Conservation (phyloP, 352 stramenopile genomes). For the Phytophthora aleatoria region DNA sequence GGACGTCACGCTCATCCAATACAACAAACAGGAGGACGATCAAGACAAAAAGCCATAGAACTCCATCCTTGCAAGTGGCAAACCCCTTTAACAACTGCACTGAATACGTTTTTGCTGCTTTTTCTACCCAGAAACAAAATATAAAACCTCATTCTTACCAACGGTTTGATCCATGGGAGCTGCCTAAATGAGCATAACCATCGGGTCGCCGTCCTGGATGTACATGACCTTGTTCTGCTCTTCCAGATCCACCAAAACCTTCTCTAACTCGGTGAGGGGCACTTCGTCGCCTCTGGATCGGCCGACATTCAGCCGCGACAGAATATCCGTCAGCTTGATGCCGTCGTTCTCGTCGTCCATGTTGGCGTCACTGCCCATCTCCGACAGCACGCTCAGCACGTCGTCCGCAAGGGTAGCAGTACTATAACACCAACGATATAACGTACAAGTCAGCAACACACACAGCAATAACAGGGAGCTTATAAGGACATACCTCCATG, state of each 20-base stretch:
- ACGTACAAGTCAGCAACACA: conserved; percentile 2
- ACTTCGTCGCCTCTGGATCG: conserved; percentile 39
- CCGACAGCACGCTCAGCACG: conserved; percentile 58
- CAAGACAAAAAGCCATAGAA: conserved; percentile 1
- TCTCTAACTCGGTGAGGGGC: conserved; percentile 61
- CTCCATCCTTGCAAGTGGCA: neutral
- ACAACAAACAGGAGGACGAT: conserved; percentile 48
- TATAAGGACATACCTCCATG: conserved; percentile 62
- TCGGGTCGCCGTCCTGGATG: conserved; percentile 78
- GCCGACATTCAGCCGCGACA: conserved; percentile 59
- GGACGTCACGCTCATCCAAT: conserved; percentile 67
- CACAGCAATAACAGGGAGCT: neutral
- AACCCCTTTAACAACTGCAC: conserved; percentile 17
- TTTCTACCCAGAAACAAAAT: conserved; percentile 36
- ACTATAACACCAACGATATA: conserved; percentile 36
- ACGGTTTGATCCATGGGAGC: neutral
- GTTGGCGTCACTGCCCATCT: conserved; percentile 56
- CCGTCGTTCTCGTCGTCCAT: conserved; percentile 73
- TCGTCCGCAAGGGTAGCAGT: conserved; percentile 66
- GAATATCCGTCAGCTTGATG: conserved; percentile 61
- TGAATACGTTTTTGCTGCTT: conserved; percentile 27
- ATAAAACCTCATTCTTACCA: conserved; percentile 37
- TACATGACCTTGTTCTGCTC: conserved; percentile 92
- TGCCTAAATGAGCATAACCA: conserved; percentile 88
- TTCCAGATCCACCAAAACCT: conserved; percentile 75